These are phyloP conservation scores for Camelina sativa DNA, from an alignment of 345 rosid genomes.

Conservation along the genomic window DNA sequence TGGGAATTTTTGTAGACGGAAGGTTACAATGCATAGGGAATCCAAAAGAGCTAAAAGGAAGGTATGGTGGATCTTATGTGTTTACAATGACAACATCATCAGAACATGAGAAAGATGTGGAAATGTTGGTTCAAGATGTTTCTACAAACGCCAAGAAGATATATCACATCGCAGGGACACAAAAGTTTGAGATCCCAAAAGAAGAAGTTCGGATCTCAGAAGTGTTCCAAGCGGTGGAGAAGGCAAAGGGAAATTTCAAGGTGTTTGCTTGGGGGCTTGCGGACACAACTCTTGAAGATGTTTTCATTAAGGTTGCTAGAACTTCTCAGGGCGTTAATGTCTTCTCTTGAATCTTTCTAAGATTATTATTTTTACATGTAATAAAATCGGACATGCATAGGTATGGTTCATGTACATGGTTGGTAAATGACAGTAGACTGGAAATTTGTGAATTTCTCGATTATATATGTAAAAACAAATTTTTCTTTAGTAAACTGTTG, in stretches of 20 bases:
- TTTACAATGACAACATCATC: constrained; percentile 77
- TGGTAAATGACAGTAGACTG: neutral
- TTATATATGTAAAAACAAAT: no score
- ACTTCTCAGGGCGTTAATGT: constrained; percentile 48
- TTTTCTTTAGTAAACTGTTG: no score
- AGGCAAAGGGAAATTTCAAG: constrained; percentile 65
- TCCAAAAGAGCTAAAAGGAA: constrained; percentile 78
- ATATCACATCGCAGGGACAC: constrained; percentile 85
- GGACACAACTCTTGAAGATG: constrained; percentile 92
- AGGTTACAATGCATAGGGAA: constrained; percentile 90
- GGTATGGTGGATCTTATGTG: constrained; percentile 85
- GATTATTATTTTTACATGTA: neutral
- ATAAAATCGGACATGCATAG: neutral
- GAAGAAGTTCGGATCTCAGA: constrained; percentile 65
- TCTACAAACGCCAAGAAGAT: constrained; percentile 69
- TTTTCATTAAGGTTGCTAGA: constrained; percentile 90
- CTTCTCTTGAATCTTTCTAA: constrained; percentile 33
- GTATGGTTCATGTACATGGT: neutral
- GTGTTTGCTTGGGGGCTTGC: constrained; percentile 95
- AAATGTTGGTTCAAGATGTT: constrained; percentile 56
- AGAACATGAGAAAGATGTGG: constrained; percentile 68
- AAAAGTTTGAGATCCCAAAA: constrained; percentile 91
- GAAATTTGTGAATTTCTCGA: neutral
- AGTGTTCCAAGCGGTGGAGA: constrained; percentile 78
- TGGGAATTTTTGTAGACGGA: constrained; percentile 85